Evolutionary conservation across 2,329 filamentous ascomycete species (phyloP).

Genomic region (Parasarocladium wereldwijsianum): DNA sequence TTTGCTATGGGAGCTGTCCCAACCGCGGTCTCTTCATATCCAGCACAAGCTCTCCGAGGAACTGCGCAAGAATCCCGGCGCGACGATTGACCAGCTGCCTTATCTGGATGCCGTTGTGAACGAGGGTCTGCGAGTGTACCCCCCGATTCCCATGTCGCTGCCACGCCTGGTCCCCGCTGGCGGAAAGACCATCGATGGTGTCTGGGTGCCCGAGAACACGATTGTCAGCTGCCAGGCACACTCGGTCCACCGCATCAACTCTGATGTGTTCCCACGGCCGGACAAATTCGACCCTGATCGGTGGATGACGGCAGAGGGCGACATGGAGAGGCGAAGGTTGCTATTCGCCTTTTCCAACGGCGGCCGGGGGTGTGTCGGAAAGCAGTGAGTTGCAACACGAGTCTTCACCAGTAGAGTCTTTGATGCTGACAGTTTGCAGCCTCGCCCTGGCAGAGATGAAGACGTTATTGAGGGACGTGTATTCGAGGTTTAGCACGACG

Average conservation of each 20-base stretch:
- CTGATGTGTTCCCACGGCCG: slow-evolving; percentile 61
- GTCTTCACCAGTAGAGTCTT: background rate
- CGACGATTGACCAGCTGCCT: slow-evolving; percentile 23
- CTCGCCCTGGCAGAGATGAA: slow-evolving; percentile 57
- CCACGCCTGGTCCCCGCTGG: slow-evolving; percentile 41
- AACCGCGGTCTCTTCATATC: slow-evolving; percentile 33
- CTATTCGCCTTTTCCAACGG: slow-evolving; percentile 55
- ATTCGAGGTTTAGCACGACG: slow-evolving; percentile 40
- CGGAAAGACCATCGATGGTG: slow-evolving; percentile 40
- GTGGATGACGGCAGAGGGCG: slow-evolving; percentile 64
- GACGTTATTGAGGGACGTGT: slow-evolving; percentile 45
- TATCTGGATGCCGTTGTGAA: slow-evolving; percentile 7
- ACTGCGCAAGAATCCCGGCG: slow-evolving; percentile 24
- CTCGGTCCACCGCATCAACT: slow-evolving; percentile 43
- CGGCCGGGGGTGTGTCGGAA: slow-evolving; percentile 50
- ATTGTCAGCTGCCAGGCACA: slow-evolving; percentile 48
- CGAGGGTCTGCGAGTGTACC: slow-evolving; percentile 28
- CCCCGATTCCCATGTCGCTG: slow-evolving; percentile 53
- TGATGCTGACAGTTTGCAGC: too few relatives aligned
- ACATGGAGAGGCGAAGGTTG: slow-evolving; percentile 49
- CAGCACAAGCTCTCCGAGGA: slow-evolving; percentile 40
- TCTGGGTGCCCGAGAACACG: slow-evolving; percentile 34
- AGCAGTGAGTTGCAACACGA: slow-evolving; percentile 37
- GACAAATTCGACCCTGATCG: slow-evolving; percentile 67
- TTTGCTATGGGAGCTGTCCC: slow-evolving; percentile 56